Percentiles rank a stretch among this genome's conserved stretches.
phyloP scores from a whole-genome alignment of 1,139 yeast species.

The Pichia sp. region DNA sequence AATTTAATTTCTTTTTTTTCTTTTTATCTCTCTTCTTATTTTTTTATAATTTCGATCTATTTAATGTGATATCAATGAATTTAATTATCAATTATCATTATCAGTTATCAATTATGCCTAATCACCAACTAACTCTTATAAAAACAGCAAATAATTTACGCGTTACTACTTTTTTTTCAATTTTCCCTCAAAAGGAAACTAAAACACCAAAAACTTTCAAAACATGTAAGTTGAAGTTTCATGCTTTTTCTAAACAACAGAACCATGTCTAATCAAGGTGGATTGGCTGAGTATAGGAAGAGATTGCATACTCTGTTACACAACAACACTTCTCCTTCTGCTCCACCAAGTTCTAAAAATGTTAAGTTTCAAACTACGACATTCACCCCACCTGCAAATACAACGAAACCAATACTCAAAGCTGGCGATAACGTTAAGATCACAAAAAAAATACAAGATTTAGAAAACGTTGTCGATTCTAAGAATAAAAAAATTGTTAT shows the following conservation, averaged over 20 bases:
- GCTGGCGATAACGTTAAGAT: not conserved
- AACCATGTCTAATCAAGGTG: not conserved
- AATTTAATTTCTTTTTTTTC: not conserved
- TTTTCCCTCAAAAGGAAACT: not conserved
- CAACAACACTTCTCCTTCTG: not conserved
- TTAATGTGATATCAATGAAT: not conserved
- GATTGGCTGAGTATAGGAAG: conserved; percentile 8
- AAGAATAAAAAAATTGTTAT: conserved; percentile 9
- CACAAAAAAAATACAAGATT: not conserved
- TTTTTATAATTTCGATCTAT: not conserved
- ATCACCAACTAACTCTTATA: too few relatives aligned
- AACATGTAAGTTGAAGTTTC: not conserved
- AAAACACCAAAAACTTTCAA: not conserved
- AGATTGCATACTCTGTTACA: conserved; percentile 7
- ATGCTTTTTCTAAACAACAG: not conserved
- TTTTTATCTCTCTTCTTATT: not conserved
- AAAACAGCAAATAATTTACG: not conserved
- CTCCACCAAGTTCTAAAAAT: not conserved
- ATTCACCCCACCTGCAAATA: not conserved
- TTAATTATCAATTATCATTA: not conserved
- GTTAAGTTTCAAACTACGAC: not conserved
- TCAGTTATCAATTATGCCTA: too few relatives aligned
- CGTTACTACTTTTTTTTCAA: not conserved
- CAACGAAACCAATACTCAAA: not conserved
- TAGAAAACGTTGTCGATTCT: conserved; percentile 1